phyloP scores from a whole-genome alignment of 306 rosid species.

The Sesbania bispinosa region DNA sequence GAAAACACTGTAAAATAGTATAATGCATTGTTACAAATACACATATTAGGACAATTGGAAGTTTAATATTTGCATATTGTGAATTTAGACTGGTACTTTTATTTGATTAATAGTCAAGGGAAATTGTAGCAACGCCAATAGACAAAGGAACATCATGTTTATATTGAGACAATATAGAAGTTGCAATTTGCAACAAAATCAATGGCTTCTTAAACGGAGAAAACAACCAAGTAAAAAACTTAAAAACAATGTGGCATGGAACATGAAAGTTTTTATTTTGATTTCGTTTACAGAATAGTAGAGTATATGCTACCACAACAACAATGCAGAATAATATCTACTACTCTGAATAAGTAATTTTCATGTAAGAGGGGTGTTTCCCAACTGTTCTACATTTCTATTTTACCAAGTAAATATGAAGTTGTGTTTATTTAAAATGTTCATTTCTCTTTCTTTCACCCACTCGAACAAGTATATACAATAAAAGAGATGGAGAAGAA shows the following conservation, averaged over 20 bases:
- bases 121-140: not conserved
- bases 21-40: not conserved
- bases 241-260: too few species aligned
- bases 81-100: not conserved
- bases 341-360: not conserved
- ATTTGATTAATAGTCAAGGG: not conserved
- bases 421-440: not conserved
- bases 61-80: too few species aligned
- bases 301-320: too few species aligned
- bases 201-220: not conserved
- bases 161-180: not conserved
- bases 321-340: not conserved
- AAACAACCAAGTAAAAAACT: not conserved
- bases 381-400: too few species aligned
- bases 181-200: not conserved
- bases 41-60: not conserved
- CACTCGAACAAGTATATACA: not conserved
- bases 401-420: not conserved
- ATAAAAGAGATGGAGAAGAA: not conserved
- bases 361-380: constrained; percentile 28
- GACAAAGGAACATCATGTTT: not conserved
- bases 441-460: not conserved
- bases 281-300: too few species aligned
- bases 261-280: too few species aligned
- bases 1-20: too few species aligned